phyloP scores from a whole-genome alignment of 1,284 basidiomycete species.

The Acaromyces ingoldii region DNA sequence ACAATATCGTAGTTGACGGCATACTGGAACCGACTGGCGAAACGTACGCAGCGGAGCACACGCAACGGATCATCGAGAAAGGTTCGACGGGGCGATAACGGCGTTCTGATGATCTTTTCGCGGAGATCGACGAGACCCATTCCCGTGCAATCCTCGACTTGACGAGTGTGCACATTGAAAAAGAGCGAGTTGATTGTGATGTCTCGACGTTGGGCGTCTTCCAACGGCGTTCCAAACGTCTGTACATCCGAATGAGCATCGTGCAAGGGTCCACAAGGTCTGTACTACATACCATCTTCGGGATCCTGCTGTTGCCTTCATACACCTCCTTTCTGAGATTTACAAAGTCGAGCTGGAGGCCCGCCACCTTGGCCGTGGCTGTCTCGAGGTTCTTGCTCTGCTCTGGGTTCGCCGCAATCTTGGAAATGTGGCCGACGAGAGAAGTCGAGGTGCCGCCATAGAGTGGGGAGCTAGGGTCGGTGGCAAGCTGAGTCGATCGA shows the following conservation, averaged over 20 bases:
- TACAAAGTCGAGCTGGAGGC: constrained; percentile 85
- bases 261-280: not conserved
- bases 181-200: constrained; percentile 94
- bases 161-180: constrained; percentile 86
- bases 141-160: constrained; percentile 82
- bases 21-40: constrained; percentile 85
- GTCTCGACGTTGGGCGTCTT: constrained; percentile 87
- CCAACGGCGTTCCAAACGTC: constrained; percentile 84
- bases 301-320: constrained; percentile 78
- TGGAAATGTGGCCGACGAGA: constrained; percentile 56
- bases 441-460: constrained; percentile 2
- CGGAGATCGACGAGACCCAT: constrained; percentile 77
- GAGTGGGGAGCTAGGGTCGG: constrained; percentile 52
- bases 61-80: constrained; percentile 92
- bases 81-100: constrained; percentile 77
- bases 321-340: constrained; percentile 89
- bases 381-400: constrained; percentile 99
- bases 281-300: constrained; percentile 63
- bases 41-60: constrained; percentile 82
- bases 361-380: constrained; percentile 78
- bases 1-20: constrained; percentile 67
- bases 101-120: constrained; percentile 79
- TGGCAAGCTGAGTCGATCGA: constrained; percentile 46
- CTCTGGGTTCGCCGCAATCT: constrained; percentile 89
- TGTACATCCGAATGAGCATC: constrained; percentile 48